Evolutionary conservation across 1,284 basidiomycete species (phyloP), one percentile per base, ranked within the genome.

Genomic region (Pseudozyma sp.): DNA sequence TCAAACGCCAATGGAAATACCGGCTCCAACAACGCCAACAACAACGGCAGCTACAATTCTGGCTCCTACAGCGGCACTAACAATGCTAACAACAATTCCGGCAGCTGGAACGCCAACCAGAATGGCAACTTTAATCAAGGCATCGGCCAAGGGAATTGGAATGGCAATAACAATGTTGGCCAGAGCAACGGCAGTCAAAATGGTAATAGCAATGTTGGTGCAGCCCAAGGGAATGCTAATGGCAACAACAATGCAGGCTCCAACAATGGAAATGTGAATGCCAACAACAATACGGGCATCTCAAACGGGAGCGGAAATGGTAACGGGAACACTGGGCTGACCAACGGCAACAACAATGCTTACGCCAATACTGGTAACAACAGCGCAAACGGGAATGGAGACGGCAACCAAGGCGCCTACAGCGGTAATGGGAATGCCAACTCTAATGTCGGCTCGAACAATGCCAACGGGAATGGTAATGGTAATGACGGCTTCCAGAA

Each of bases 121-220:
- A 53, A 65, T 21, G 62, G 62, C 35, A 51, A 59, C 36, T 21
- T n/a, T 10, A 65, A 65, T n/a, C 5, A 6, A 3, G 59, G 59
- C 14, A 42, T 36, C 12, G 51, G 51, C 9, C 10, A 18, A 9
- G 19, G 38, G 38, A 44, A 18, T 18, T 16, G 44, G n/a, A 52
- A 45, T 18, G 62, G 56, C 19, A 59, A 53, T 9, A 35, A 50
- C 19, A 65, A 65, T 21, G 56, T 42, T n/a, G 43, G 43, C 43
- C 43, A 44, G 43, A 55, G 55, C 44, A 3, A n/a, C 1, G 59
- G 59, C 12, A 16, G 50, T 14, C n/a, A 44, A 9, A 44, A 44
- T 18, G 43, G 43, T n/a, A 44, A 44, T 18, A 44, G n/a, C 47
- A 50, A 55, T 47, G n/a, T 31, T n/a, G 56, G 56, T 48, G 21